phyloP scores from a whole-genome alignment of 2,329 filamentous ascomycete species.

The Fusarium hainanense region DNA sequence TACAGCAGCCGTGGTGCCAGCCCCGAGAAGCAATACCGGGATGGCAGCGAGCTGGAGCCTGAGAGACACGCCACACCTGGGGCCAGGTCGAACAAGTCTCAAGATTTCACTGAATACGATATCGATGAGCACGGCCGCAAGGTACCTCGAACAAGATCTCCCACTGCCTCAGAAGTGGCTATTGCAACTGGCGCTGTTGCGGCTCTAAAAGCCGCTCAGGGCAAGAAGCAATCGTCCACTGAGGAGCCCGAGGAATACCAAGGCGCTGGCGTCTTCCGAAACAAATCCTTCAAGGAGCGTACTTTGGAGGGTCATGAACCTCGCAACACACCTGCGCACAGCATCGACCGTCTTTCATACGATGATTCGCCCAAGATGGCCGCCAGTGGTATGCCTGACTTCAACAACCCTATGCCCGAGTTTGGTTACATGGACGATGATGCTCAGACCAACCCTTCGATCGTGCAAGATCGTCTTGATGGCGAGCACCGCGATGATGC shows the following conservation, averaged over 20 bases:
- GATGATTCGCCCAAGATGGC: slow-evolving; percentile 68
- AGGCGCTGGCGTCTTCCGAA: slow-evolving; percentile 65
- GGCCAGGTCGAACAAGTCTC: slow-evolving; percentile 54
- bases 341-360: slow-evolving; percentile 66
- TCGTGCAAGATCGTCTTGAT: slow-evolving; percentile 79
- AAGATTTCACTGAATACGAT: slow-evolving; percentile 66
- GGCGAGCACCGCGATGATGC: slow-evolving; percentile 57
- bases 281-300: slow-evolving; percentile 75
- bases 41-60: slow-evolving; percentile 53
- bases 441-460: slow-evolving; percentile 84
- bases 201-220: slow-evolving; percentile 62
- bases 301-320: slow-evolving; percentile 67
- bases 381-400: slow-evolving; percentile 75
- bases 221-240: slow-evolving; percentile 55
- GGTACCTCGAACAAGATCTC: slow-evolving; percentile 60
- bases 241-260: slow-evolving; percentile 55
- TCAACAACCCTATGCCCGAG: slow-evolving; percentile 79
- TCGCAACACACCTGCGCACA: slow-evolving; percentile 67
- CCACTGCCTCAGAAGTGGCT: slow-evolving; percentile 67
- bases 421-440: slow-evolving; percentile 77
- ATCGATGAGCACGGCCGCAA: slow-evolving; percentile 69
- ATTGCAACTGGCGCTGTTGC: slow-evolving; percentile 68
- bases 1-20: slow-evolving; percentile 52
- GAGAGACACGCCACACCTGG: slow-evolving; percentile 56
- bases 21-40: slow-evolving; percentile 57